Base-by-base conservation (phyloP, 1,284 basidiomycete species). In the Malassezia nana region DNA sequence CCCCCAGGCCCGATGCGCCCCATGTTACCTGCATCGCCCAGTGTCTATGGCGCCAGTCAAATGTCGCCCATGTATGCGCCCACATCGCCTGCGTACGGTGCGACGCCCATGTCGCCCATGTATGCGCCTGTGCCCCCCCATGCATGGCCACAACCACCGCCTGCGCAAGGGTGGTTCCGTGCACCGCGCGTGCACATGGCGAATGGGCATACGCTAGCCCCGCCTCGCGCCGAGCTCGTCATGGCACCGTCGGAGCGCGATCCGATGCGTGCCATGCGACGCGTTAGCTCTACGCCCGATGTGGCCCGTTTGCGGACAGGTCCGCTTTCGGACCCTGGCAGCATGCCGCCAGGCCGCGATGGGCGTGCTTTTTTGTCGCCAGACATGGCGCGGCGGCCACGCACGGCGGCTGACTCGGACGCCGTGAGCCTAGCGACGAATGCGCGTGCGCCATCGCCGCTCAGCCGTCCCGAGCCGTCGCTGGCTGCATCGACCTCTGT, bases 401-500 rank as follows among this genome's bases (percentile, higher is more conserved):
- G 31, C 7, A 22, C 31, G 33, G 25, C 18, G 6, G 38, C 39
- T 12, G 46, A 43, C 25, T 25, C n/a, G 9, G 52, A 54, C 12
- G 25, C 46, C n/a, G 29, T 30, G 18, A 54, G 52, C 31, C 20
- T 39, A 24, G 22, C 33, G 22, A 39, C 52, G 22, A 20, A 25
- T 8, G 13, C n/a, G 35, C 31, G 22, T 0, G 31, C 31, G 1
- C 25, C 20, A 15, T 30, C 46, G 24, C 46, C 52, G n/a, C 16
- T 42, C 7, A 29, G 18, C n/a, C 30, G 35, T 6, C 33, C 28
- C 2, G 51, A 52, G 41, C 52, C 65, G 30, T 62, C 61, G 10
- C 40, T 59, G 24, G 63, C 62, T 24, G 60, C 61, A 8, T 26
- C 41, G 22, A 65, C 51, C 46, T 62, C 65, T 25, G 55, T 58